Evolutionary conservation across 2,329 filamentous ascomycete genomes (phyloP), one percentile per base, ranked within the genome.

Genomic region (Penicillium digitatum): DNA sequence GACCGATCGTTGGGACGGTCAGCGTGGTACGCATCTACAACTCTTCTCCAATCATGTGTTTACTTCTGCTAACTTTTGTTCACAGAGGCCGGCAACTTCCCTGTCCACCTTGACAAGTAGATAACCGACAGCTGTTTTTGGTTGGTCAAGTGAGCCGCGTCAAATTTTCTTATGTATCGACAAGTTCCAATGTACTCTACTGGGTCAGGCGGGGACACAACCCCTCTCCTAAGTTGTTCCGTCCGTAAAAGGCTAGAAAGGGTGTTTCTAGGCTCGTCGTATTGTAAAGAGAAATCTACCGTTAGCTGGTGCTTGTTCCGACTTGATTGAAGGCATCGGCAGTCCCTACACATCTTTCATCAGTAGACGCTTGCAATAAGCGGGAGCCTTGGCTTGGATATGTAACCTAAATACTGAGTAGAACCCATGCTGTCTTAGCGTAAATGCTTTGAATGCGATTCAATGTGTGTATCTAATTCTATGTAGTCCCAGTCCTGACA

Each of bases 1-100:
- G 94, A 88, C 88, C 74, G 79, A 87, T 78, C 86, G 94, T 79
- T 99, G 94, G 94, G 93, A 99, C 74, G 90, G 94, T 72, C 94
- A 97, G 83, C 89, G 94, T 79, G 90, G 90, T 95, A 81, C 74
- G 88, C 79, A 57, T 45, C 29, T 18, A 35, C 22, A 32, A 5
- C 3, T 22, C n/a, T 32, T 29, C 42, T 52, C 42, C 59, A 12
- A 11, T 29, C 40, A 24, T 26, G 26, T 38, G 32, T 40, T 22
- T 27, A 20, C 26, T 14, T 26, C 52, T 57, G 40, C 45, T 59
- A 60, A 62, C 55, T 35, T 54, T 48, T 16, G 16, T 53, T 22
- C 47, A 58, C 68, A 78, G 81, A 82, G 67, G 77, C 77, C 57
- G 81, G 81, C 59, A 84, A 79, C 64, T 84, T 84, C 72, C 81